Percentiles rank a stretch among this genome's conserved stretches.
Evolutionary conservation across 305 asterid genomes (phyloP).

Genomic region (Fraxinus floribunda): DNA sequence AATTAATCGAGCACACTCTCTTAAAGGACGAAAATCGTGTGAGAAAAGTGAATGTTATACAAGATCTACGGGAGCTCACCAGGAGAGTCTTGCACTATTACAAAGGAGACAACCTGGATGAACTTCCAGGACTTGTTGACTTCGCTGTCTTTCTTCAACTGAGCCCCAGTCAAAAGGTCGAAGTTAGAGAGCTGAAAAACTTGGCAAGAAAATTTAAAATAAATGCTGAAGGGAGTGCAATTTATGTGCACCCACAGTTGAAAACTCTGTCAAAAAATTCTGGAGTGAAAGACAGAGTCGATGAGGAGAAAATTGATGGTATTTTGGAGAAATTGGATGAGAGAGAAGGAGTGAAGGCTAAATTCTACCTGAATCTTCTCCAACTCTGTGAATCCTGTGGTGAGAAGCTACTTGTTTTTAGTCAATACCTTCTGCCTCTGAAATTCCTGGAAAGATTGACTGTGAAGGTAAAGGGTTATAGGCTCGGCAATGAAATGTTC

Average conservation of each 20-base stretch:
- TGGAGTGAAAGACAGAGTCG: conserved; percentile 22
- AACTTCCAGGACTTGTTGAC: conserved; percentile 24
- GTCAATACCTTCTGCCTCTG: conserved; percentile 31
- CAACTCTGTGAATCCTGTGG: conserved; percentile 26
- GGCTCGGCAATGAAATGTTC: conserved; percentile 26
- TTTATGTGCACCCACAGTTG: conserved; percentile 27
- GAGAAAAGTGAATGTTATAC: conserved; percentile 20
- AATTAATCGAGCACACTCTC: conserved; percentile 19
- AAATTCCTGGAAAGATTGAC: conserved; percentile 31
- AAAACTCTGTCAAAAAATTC: conserved; percentile 15
- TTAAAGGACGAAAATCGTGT: conserved; percentile 13
- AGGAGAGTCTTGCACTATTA: conserved; percentile 23
- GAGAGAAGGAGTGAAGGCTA: conserved; percentile 30
- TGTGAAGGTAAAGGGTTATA: conserved; percentile 21
- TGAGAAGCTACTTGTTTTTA: conserved; percentile 27
- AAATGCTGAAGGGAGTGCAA: conserved; percentile 27
- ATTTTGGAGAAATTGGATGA: conserved; percentile 20
- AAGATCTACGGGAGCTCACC: conserved; percentile 25
- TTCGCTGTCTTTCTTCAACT: conserved; percentile 73
- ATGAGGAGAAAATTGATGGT: conserved; percentile 22
- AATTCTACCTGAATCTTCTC: conserved; percentile 29
- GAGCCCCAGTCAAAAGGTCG: conserved; percentile 53
- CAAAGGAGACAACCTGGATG: conserved; percentile 26
- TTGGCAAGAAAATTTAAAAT: conserved; percentile 14
- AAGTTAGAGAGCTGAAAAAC: conserved; percentile 47